Base-by-base conservation (phyloP, 192 early-diverging fungal species). In the Rhizoclosmatium globosum region DNA sequence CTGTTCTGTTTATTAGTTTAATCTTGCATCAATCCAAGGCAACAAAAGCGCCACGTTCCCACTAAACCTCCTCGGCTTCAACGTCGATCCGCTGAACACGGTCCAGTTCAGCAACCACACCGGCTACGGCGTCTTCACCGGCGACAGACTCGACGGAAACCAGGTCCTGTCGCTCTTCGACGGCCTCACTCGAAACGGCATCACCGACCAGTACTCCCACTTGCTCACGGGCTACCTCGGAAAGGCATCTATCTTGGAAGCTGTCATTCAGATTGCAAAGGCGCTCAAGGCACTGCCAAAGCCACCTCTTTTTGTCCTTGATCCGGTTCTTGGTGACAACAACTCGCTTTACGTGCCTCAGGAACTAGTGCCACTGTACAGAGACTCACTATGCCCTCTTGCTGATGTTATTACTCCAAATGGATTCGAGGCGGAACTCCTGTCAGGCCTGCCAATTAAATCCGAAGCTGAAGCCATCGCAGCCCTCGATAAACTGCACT, bases 91-190 rank as follows among this genome's bases (percentile, higher is more conserved):
- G 2, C 84, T 97, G 60, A 96, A 96, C 87, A 94, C 96, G 1
- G 95, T 98, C 38, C 94, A 94, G 80, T 93, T 98, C 79, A 95
- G 94, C 66, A 98, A 98, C 83, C 97, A 98, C 84, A 94, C 93
- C 6, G 94, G 91, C 3, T 97, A 95, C 81, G 92, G 92, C 61
- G 84, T 72, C 0, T 92, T 92, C 78, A 92, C 84, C 6, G 97
- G 97, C 4, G 81, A 90, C 67, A 88, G 91, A 57, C 85, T 93
- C 50, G 83, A 88, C 4, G 90, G 89, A 6, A 4, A 7, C 15
- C 60, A 62, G 60, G 0, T 17, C 9, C 50, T 17, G 6, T 53
- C 9, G 50, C 50, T 7, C 50, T 17, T 7, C 1, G 50, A 17
- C 6, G 9, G 50, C 17, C 9, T 7, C 50, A 1, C 9, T 17